A percentile compares a stretch with the other conserved stretches of the same genome.
Conservation (phyloP, 1,284 basidiomycete genomes). For the Trichosporon asahii region DNA sequence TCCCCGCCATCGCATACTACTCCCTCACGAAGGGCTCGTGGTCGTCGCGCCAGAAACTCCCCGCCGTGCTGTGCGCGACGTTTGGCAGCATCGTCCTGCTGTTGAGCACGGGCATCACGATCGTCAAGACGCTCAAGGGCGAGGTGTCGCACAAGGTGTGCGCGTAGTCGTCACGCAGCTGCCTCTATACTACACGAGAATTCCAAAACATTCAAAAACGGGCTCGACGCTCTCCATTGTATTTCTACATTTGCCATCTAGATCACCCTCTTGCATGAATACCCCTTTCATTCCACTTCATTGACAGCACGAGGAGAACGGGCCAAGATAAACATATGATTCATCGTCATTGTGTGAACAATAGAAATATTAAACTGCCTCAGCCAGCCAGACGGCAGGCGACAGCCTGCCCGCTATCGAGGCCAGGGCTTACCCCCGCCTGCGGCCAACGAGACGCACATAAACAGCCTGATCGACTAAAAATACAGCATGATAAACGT, state of each 20-base stretch:
- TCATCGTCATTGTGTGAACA: background rate
- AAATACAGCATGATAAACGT: conserved; percentile 7
- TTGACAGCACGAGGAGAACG: too few species aligned
- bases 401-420: too few species aligned
- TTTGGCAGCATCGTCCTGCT: conserved; percentile 79
- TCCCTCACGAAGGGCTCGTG: conserved; percentile 65
- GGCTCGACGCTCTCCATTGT: background rate
- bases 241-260: background rate
- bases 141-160: conserved; percentile 56
- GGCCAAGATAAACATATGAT: too few species aligned
- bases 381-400: too few species aligned
- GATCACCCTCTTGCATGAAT: background rate
- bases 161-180: conserved; percentile 7
- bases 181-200: too few species aligned
- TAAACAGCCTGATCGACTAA: background rate
- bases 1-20: conserved; percentile 82
- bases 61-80: conserved; percentile 65
- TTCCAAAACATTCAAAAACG: background rate
- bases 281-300: background rate
- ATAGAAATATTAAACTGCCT: background rate
- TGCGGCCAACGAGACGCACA: background rate
- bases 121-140: conserved; percentile 69
- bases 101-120: conserved; percentile 68
- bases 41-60: conserved; percentile 66
- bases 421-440: too few species aligned